phyloP scores from a whole-genome alignment of 2,329 filamentous ascomycete species.

The Ophiocordyceps polyrhachis-furcata region DNA sequence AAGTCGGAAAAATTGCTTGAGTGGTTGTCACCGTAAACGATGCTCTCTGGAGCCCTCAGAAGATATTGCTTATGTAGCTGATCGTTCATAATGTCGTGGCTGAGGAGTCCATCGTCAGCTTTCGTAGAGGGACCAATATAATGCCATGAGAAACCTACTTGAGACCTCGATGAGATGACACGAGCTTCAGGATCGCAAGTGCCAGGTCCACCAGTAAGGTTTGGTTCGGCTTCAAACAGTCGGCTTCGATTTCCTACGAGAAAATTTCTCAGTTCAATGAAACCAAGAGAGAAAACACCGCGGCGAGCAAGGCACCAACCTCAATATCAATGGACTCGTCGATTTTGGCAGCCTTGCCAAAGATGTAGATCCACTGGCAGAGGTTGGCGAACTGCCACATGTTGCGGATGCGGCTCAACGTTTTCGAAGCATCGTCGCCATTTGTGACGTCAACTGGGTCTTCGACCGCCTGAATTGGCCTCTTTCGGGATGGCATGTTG shows the following conservation, averaged over 20 bases:
- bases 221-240: constrained; percentile 69
- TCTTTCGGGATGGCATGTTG: constrained; percentile 4
- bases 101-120: constrained; percentile 16
- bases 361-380: constrained; percentile 83
- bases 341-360: constrained; percentile 78
- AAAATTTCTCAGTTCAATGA: not conserved
- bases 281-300: too few relatives aligned
- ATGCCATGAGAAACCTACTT: constrained; percentile 41
- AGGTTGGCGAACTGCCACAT: constrained; percentile 94
- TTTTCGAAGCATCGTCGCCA: constrained; percentile 1
- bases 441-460: not conserved
- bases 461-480: constrained; percentile 1
- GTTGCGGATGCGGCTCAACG: constrained; percentile 56
- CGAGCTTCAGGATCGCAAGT: constrained; percentile 72
- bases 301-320: constrained; percentile 28
- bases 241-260: constrained; percentile 62
- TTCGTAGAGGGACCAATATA: not conserved
- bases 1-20: constrained; percentile 56
- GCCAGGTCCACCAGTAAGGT: constrained; percentile 63
- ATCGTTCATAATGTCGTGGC: constrained; percentile 77
- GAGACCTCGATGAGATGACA: constrained; percentile 82
- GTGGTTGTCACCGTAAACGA: constrained; percentile 64
- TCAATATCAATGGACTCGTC: constrained; percentile 79
- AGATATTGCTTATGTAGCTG: constrained; percentile 80
- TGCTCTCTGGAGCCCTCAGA: constrained; percentile 57